These are phyloP conservation scores for Colletotrichum orchidophilum DNA, from an alignment of 2,329 filamentous ascomycete genomes.

Conservation along the genomic window DNA sequence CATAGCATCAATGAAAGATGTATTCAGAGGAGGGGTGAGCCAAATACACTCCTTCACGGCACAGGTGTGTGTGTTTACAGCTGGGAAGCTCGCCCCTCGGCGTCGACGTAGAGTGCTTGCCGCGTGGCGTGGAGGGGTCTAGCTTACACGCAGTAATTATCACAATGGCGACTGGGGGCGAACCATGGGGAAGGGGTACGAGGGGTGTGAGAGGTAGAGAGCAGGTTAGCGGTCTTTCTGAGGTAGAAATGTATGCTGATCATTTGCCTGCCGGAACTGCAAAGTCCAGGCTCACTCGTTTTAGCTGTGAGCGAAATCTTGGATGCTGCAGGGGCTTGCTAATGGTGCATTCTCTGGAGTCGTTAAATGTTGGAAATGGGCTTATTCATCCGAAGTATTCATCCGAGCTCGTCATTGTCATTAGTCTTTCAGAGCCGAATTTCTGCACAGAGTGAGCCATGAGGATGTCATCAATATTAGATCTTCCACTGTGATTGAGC, in stretches of 20 bases:
- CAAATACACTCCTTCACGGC: constrained; percentile 11
- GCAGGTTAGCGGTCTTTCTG: not conserved
- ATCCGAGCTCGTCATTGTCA: not conserved
- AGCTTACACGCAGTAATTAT: not conserved
- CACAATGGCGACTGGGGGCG: not conserved
- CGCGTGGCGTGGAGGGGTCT: not conserved
- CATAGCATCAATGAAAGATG: not conserved
- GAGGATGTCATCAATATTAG: not conserved
- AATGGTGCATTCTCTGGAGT: not conserved
- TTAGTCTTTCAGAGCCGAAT: not conserved
- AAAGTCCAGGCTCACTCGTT: not conserved
- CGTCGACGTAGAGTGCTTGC: constrained; percentile 10
- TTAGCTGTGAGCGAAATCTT: not conserved
- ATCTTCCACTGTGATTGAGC: not conserved
- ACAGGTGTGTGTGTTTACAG: constrained; percentile 10
- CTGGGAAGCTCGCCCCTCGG: not conserved
- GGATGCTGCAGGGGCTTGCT: not conserved
- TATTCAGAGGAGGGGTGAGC: not conserved
- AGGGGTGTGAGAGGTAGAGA: not conserved
- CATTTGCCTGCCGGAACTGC: not conserved
- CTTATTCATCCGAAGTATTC: not conserved
- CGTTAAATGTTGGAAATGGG: not conserved
- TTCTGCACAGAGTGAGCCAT: not conserved
- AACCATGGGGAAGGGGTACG: not conserved
- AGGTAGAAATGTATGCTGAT: not conserved